Percentiles rank a stretch among this genome's conserved stretches.
Conservation (phyloP, 2,329 filamentous ascomycete genomes). For the Hymenoscyphus repandus region DNA sequence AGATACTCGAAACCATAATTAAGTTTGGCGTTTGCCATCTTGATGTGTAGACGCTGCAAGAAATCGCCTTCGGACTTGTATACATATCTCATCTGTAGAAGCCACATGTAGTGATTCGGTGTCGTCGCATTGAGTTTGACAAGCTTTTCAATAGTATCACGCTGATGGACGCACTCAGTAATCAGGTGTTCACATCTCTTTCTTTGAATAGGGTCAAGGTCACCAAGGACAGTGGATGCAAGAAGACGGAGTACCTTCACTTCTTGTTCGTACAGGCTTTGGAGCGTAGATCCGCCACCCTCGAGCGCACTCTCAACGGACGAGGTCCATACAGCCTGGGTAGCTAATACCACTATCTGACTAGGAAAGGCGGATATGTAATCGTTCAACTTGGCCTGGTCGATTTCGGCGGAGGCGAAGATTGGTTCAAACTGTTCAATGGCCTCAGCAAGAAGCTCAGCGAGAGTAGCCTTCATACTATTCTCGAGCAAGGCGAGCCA, state of each 20-base stretch:
- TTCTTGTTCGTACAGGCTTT: slow-evolving; percentile 71
- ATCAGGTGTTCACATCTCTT: slow-evolving; percentile 99
- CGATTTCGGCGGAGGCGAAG: slow-evolving; percentile 66
- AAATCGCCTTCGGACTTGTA: slow-evolving; percentile 79
- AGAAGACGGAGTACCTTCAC: slow-evolving; percentile 80
- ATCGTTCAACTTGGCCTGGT: slow-evolving; percentile 63
- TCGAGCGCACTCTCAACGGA: slow-evolving; percentile 74
- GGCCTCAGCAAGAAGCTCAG: slow-evolving; percentile 83
- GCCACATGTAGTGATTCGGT: slow-evolving; percentile 82
- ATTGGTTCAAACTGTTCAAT: slow-evolving; percentile 76
- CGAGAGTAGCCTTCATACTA: slow-evolving; percentile 91
- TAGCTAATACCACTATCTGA: slow-evolving; percentile 91
- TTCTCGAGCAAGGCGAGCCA: slow-evolving; percentile 92
- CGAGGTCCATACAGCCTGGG: slow-evolving; percentile 90
- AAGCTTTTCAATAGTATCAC: slow-evolving; percentile 86
- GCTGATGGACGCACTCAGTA: slow-evolving; percentile 97
- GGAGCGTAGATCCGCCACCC: slow-evolving; percentile 64
- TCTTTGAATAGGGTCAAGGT: slow-evolving; percentile 78
- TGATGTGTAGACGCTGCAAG: slow-evolving; percentile 76
- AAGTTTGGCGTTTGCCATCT: slow-evolving; percentile 94
- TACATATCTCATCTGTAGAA: slow-evolving; percentile 94
- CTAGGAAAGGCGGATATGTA: slow-evolving; percentile 84
- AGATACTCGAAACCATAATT: slow-evolving; percentile 98
- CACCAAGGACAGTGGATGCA: slow-evolving; percentile 82
- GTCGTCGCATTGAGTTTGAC: slow-evolving; percentile 68